Evolutionary conservation across 805 yeast genomes (phyloP).

Genomic region (Pichia phayaonensis): DNA sequence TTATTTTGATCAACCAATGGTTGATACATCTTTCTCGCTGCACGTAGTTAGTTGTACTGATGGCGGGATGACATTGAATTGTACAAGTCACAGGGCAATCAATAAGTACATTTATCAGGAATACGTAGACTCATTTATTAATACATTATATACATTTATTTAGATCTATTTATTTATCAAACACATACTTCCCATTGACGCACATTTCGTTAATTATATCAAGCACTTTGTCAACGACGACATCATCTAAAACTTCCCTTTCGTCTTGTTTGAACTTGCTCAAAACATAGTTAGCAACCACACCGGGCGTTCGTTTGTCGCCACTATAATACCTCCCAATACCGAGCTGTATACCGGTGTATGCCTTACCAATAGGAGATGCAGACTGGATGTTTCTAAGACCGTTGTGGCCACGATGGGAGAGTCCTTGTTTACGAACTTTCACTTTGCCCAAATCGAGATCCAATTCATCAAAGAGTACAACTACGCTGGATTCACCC

Average conservation of each 20-base stretch:
- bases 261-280: conserved; percentile 43
- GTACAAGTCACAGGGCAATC: conserved; percentile 8
- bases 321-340: conserved; percentile 58
- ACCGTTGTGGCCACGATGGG: conserved; percentile 83
- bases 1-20: conserved; percentile 13
- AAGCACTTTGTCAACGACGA: conserved; percentile 35
- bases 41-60: conserved; percentile 2
- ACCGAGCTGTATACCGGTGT: conserved; percentile 67
- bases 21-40: conserved; percentile 11
- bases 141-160: background rate
- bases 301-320: conserved; percentile 23
- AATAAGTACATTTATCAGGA: background rate
- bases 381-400: conserved; percentile 45
- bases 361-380: conserved; percentile 37
- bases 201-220: conserved; percentile 31
- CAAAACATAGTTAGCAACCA: conserved; percentile 59
- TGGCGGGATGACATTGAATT: conserved; percentile 5
- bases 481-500: conserved; percentile 37
- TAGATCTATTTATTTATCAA: conserved; percentile 14
- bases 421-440: conserved; percentile 49
- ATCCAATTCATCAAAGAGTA: conserved; percentile 76
- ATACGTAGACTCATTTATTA: background rate
- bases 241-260: conserved; percentile 29
- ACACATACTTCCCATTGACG: conserved; percentile 20
- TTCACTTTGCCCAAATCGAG: conserved; percentile 59